A percentile compares a stretch with the other conserved stretches of the same genome.
Conservation (phyloP, 306 rosid genomes). For the Cucurbita moschata region DNA sequence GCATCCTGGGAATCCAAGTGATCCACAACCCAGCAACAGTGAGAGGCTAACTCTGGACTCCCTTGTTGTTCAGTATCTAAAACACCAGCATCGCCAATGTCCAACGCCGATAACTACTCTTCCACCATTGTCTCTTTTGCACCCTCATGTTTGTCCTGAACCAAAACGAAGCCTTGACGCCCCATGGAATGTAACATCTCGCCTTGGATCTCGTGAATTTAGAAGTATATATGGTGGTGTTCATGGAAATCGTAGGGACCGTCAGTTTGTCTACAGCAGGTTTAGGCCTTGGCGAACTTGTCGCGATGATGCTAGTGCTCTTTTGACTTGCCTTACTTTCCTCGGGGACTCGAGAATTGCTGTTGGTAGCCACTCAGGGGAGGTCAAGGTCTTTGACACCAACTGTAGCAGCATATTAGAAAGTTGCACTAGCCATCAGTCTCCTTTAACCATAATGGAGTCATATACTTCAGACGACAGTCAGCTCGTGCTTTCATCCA, state of each 20-base stretch:
- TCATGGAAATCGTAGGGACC: slow-evolving; percentile 87
- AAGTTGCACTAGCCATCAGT: slow-evolving; percentile 71
- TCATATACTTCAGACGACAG: slow-evolving; percentile 60
- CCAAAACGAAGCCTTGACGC: slow-evolving; percentile 90
- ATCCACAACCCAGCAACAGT: slow-evolving; percentile 48
- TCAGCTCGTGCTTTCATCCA: slow-evolving; percentile 77
- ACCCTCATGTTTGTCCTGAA: slow-evolving; percentile 94
- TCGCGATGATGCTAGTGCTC: slow-evolving; percentile 70
- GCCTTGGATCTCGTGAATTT: slow-evolving; percentile 87
- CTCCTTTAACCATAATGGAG: slow-evolving; percentile 70
- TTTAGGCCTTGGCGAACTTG: slow-evolving; percentile 96
- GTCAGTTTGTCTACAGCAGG: slow-evolving; percentile 89
- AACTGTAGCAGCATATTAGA: slow-evolving; percentile 62
- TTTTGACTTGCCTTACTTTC: slow-evolving; percentile 78
- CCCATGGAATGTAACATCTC: slow-evolving; percentile 76
- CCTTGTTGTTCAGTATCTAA: slow-evolving; percentile 81
- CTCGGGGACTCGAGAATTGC: slow-evolving; percentile 73
- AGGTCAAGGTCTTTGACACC: slow-evolving; percentile 70
- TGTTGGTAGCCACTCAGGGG: slow-evolving; percentile 83
- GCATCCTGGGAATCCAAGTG: slow-evolving; percentile 38
- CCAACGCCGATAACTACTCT: slow-evolving; percentile 97
- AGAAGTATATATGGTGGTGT: slow-evolving; percentile 71
- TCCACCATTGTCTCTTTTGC: slow-evolving; percentile 84
- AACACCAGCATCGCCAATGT: slow-evolving; percentile 99
- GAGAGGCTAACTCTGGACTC: slow-evolving; percentile 81